Evolutionary conservation across 23 red algal species (phyloP).

Genomic region (Gracilaria gracilis): DNA sequence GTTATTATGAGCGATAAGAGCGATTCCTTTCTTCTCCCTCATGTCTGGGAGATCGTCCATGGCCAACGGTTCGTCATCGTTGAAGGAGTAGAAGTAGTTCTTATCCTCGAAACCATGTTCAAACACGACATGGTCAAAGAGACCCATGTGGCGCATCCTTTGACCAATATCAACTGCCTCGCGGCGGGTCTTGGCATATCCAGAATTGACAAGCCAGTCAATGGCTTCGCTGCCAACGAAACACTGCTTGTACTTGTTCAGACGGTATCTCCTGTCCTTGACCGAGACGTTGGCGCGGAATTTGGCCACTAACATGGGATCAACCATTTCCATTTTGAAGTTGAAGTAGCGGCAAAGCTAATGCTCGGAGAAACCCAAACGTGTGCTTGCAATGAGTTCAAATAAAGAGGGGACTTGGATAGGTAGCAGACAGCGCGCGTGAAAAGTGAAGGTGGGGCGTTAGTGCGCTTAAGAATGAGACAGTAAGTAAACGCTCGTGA

Average conservation of each 20-base stretch:
- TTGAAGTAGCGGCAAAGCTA: not conserved
- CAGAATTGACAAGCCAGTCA: slow-evolving; percentile 7
- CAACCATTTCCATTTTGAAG: slow-evolving; percentile 38
- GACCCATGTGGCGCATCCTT: slow-evolving; percentile 20
- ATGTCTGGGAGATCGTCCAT: slow-evolving; percentile 29
- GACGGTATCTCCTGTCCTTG: slow-evolving; percentile 1
- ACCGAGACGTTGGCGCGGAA: slow-evolving; percentile 18
- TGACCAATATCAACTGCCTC: slow-evolving; percentile 15
- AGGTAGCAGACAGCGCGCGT: not conserved
- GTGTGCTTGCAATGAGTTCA: not conserved
- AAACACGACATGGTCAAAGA: slow-evolving; percentile 15
- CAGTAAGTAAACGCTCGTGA: not conserved
- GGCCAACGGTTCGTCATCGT: slow-evolving; percentile 15
- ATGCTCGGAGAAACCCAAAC: not conserved
- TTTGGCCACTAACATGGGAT: slow-evolving; percentile 13
- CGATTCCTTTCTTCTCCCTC: slow-evolving; percentile 9
- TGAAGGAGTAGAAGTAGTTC: slow-evolving; percentile 24
- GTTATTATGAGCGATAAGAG: slow-evolving; percentile 33
- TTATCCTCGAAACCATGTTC: slow-evolving; percentile 32
- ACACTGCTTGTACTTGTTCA: slow-evolving; percentile 33
- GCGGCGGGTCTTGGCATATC: not conserved
- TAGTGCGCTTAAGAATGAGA: not conserved
- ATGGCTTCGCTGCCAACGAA: slow-evolving; percentile 14
- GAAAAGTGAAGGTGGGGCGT: not conserved
- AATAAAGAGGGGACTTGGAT: not conserved